Percentiles rank a stretch among this genome's conserved stretches.
Conservation (phyloP, 768 basidiomycete species). For the Asterophora lycoperdoides region DNA sequence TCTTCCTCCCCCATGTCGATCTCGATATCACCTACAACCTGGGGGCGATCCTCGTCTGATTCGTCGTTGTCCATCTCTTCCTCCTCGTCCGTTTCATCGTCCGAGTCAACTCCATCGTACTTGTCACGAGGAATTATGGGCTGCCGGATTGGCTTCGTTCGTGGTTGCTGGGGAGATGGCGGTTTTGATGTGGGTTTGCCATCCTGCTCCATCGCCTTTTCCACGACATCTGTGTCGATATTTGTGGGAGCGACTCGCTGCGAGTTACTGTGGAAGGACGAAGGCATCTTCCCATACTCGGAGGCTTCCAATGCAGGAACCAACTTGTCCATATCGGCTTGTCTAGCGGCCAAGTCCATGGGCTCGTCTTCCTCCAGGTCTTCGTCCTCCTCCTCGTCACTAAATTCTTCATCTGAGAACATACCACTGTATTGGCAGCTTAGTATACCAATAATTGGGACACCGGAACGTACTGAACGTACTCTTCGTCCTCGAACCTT, state of each 20-base stretch:
- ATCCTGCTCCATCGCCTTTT: conserved; percentile 18
- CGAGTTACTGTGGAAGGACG: conserved; percentile 65
- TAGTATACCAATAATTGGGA: conserved; percentile 1
- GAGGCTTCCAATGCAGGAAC: conserved; percentile 74
- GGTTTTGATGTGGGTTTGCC: conserved; percentile 7
- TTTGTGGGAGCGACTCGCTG: conserved; percentile 55
- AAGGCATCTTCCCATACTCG: conserved; percentile 88
- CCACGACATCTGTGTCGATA: conserved; percentile 38
- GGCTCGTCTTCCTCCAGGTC: conserved; percentile 39
- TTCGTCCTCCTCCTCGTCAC: conserved; percentile 49
- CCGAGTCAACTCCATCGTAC: conserved; percentile 92
- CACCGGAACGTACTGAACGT: conserved; percentile 9
- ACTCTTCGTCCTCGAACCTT: conserved; percentile 89
- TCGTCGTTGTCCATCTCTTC: conserved; percentile 46
- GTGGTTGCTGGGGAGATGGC: conserved; percentile 15
- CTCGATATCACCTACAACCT: conserved; percentile 79
- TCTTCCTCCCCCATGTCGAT: conserved; percentile 91
- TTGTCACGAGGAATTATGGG: conserved; percentile 79
- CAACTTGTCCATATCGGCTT: conserved; percentile 71
- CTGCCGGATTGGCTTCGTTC: conserved; percentile 53
- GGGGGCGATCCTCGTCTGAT: conserved; percentile 77
- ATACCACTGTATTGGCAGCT: conserved; percentile 44
- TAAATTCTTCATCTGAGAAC: conserved; percentile 62
- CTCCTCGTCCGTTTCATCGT: conserved; percentile 78
- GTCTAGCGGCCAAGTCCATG: conserved; percentile 38